Evolutionary conservation across 2,329 filamentous ascomycete genomes (phyloP).

Genomic region (Fusarium sp.): DNA sequence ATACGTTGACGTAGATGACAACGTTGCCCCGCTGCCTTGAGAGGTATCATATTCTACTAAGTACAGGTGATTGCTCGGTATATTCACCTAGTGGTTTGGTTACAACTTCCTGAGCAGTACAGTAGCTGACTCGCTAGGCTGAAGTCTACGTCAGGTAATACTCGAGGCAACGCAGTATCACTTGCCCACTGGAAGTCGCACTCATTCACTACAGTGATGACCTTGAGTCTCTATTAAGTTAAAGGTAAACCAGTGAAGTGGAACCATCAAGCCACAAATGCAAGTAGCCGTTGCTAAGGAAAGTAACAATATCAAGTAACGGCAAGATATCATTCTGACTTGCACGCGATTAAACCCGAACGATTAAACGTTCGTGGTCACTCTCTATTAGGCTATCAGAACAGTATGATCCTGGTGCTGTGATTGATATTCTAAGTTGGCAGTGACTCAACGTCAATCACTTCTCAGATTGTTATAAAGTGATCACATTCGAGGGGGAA

Average conservation of each 20-base stretch:
- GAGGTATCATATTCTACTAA: constrained; percentile 20
- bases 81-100: not conserved
- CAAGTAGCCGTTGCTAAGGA: constrained; percentile 8
- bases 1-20: constrained; percentile 19
- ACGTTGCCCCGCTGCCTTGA: constrained; percentile 28
- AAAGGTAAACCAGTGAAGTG: constrained; percentile 23
- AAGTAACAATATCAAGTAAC: not conserved
- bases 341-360: not conserved
- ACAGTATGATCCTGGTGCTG: not conserved
- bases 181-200: not conserved
- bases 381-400: not conserved
- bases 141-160: not conserved
- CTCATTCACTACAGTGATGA: not conserved
- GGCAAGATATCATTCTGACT: not conserved
- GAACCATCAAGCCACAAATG: constrained; percentile 31
- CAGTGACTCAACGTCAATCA: not conserved
- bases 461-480: not conserved
- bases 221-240: not conserved
- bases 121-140: not conserved
- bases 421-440: not conserved
- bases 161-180: constrained; percentile 12
- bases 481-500: not conserved
- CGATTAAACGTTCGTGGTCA: not conserved
- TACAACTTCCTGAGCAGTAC: not conserved
- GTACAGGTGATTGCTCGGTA: not conserved